phyloP scores from a whole-genome alignment of 331 rosid genomes.

The Acacia pycnantha region DNA sequence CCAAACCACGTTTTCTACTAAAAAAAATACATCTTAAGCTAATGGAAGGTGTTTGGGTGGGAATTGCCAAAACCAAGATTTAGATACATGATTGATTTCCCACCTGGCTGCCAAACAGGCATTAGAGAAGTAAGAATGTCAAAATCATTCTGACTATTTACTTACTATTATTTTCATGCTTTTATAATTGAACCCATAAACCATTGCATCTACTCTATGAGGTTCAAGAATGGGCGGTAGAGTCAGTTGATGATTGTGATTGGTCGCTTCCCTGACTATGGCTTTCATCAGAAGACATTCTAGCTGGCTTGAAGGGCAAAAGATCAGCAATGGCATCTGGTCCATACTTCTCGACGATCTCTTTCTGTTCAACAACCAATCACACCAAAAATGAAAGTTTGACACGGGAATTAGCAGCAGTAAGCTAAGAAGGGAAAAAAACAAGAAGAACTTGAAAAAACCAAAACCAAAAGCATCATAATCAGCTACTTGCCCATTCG shows the following conservation, averaged over 20 bases:
- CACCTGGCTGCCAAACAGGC: neutral
- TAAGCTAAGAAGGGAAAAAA: neutral
- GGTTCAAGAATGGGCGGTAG: neutral
- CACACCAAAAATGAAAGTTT: neutral
- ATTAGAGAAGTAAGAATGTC: neutral
- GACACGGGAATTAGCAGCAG: neutral
- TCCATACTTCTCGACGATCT: slow-evolving; percentile 40
- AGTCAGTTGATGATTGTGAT: neutral
- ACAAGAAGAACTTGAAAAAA: neutral
- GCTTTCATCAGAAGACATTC: neutral
- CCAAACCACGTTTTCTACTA: neutral
- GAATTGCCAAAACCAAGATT: neutral
- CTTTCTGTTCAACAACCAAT: slow-evolving; percentile 44
- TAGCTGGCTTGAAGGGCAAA: too few relatives aligned
- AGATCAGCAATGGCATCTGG: slow-evolving; percentile 33
- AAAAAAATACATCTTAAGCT: too few relatives aligned
- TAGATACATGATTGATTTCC: neutral
- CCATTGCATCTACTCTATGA: neutral
- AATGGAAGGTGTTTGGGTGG: neutral
- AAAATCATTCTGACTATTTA: neutral
- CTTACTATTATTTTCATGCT: neutral
- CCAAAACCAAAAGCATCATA: neutral
- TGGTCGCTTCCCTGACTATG: neutral
- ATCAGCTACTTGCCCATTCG: neutral
- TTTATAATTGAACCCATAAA: neutral